Evolutionary conservation across 345 rosid genomes (phyloP), one percentile per base, ranked within the genome.

Genomic region (Ceriops zippeliana): DNA sequence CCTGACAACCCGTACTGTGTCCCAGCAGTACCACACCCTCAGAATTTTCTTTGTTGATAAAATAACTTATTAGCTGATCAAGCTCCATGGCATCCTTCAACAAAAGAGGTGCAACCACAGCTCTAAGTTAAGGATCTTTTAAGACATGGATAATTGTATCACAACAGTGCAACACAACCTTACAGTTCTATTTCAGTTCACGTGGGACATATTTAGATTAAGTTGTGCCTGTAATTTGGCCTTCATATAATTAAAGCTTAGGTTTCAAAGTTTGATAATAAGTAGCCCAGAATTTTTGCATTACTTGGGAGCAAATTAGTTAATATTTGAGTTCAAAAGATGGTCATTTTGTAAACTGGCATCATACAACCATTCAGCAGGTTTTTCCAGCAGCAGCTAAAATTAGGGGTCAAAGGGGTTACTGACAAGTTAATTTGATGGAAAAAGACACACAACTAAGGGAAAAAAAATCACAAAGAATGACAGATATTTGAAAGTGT

Each of bases 1-100:
- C 98, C 97, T 93, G 98, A 79, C 97, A 93, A 58, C 97, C 97
- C 30, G 98, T 93, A 81, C 98, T 91, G 71, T 91, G 93, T 75
- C 98, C 98, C 78, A 93, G 90, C 3, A 93, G 81, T 61, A 88
- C 96, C 74, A 91, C 97, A 53, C 96, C 98, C 62, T 89, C 95
- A 31, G 97, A 93, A 61, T 91, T 78, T 81, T 93, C 96, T 87
- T 93, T 93, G 82, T 93, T 93, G 78, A 93, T 93, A 71, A 93
- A 83, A 80, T 93, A 77, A 63, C 90, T 93, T 62, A 93, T 77
- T 49, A 93, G 84, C 67, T 93, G 98, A 75, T 93, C 98, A 32
- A 93, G 76, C 81, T 93, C 98, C 77, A 71, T 73, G 52, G 95
- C 92, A 83, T 93, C 98, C 98, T 93, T 84, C 78, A 80, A 67